Percentiles rank a stretch among this genome's conserved stretches.
Conservation (phyloP, 345 rosid genomes). For the Pistacia vera region DNA sequence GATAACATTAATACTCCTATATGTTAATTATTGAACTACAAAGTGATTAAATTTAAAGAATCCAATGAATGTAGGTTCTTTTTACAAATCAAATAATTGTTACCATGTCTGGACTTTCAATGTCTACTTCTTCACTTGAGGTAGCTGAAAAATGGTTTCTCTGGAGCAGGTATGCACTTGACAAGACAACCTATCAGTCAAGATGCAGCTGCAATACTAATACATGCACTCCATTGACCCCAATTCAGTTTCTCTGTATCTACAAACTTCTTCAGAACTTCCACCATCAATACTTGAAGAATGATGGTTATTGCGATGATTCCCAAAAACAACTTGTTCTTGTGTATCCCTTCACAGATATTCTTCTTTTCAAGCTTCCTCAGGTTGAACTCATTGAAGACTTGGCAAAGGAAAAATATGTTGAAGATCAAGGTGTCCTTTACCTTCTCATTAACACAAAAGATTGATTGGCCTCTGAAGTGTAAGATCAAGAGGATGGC, state of each 20-base stretch:
- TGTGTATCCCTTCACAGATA: constrained; percentile 59
- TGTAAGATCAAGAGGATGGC: constrained; percentile 61
- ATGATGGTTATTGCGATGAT: constrained; percentile 52
- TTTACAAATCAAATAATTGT: too few species aligned
- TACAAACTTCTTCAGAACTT: constrained; percentile 69
- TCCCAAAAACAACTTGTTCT: constrained; percentile 64
- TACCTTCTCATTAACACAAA: constrained; percentile 47
- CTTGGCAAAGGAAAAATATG: constrained; percentile 68
- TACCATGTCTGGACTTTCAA: neutral
- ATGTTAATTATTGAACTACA: too few species aligned
- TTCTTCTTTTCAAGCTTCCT: constrained; percentile 78
- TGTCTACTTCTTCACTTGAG: constrained; percentile 27
- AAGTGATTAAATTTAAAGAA: too few species aligned
- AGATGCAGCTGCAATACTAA: constrained; percentile 51
- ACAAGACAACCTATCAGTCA: constrained; percentile 76
- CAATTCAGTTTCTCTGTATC: constrained; percentile 65
- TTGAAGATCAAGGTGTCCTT: constrained; percentile 74
- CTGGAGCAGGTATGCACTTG: constrained; percentile 62
- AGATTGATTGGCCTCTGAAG: constrained; percentile 61
- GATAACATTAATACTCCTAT: too few species aligned
- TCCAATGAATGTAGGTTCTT: too few species aligned
- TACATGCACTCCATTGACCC: constrained; percentile 70
- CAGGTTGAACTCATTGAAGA: constrained; percentile 80
- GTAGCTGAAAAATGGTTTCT: constrained; percentile 51
- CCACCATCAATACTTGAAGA: constrained; percentile 74